Evolutionary conservation across 208 protist genomes (phyloP).

Genomic region (Lotmaria passim): DNA sequence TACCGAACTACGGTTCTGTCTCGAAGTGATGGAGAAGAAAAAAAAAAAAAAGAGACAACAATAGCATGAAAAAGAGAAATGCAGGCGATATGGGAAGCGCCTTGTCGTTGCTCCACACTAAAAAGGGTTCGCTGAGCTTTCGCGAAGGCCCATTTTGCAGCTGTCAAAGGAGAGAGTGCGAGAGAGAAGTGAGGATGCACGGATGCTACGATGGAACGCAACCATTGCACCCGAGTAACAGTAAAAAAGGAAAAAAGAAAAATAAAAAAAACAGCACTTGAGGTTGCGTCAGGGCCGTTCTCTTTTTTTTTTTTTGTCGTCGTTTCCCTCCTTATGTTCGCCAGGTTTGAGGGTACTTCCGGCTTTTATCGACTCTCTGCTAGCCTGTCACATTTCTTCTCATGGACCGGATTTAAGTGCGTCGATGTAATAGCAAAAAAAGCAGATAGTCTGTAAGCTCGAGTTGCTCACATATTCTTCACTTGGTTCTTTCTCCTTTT

Average conservation of each 20-base stretch:
- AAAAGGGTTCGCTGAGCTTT: not conserved
- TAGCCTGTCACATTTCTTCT: no score
- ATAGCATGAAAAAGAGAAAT: not conserved
- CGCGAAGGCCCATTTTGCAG: no score
- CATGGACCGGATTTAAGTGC: no score
- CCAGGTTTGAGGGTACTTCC: not conserved
- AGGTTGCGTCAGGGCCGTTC: not conserved
- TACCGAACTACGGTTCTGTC: constrained; percentile 34
- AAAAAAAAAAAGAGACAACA: not conserved
- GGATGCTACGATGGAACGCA: no score
- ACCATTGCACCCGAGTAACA: no score
- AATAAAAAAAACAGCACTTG: not conserved
- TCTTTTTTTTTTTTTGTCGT: not conserved
- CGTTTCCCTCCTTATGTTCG: not conserved
- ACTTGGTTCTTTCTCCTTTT: not conserved
- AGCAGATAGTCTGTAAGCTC: not conserved
- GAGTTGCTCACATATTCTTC: not conserved
- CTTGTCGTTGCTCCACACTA: no score
- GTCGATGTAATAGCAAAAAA: not conserved
- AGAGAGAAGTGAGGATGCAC: no score
- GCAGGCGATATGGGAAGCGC: no score
- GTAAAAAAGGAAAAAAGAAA: not conserved
- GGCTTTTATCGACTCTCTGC: no score
- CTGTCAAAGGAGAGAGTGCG: no score
- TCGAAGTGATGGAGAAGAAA: not conserved